Base-by-base conservation (phyloP, 345 rosid genomes). In the Arabidopsis arenosa region DNA sequence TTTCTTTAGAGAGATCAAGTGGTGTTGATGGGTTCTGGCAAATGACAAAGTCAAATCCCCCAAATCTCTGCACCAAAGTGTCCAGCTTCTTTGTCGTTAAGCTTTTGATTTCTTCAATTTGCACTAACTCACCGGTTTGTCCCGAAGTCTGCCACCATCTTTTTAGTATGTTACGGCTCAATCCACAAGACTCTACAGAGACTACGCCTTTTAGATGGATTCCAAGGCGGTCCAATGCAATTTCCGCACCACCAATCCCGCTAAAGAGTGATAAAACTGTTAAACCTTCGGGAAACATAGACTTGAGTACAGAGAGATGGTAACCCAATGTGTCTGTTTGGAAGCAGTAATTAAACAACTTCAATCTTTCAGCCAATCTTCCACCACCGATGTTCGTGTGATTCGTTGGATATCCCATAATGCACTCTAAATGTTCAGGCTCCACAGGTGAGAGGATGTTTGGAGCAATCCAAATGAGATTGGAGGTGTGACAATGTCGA, bases 291-390 rank as follows among this genome's bases (percentile, higher is more conserved):
- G 93, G 96, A 62, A 80, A 89, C 81, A 86, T 58, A 40, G 81
- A 32, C 84, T 89, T 95, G 70, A 95, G 80, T 30, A 83, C 93
- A 3, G 99, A 95, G 60, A 95, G 87, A 85, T 92, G 93, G 78
- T 85, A 92, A 47, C 88, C 97, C 77, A 95, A 77, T 9, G 93
- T 83, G 73, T 95, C 98, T 21, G 87, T 88, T 82, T 95, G 99
- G 79, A 90, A 86, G 81, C 91, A 84, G 61, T 80, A 80, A 37
- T 77, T 82, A 47, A 95, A 86, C 21, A 79, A 58, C 67, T 82
- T 81, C 60, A 90, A 80, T 75, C 94, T 87, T 70, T 88, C 93
- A 8, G 35, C 47, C 54, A 71, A 68, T 58, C 81, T 81, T 59
- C 9, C 65, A 52, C 80, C 96, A 64, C 48, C 56, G 4, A 72